These are phyloP conservation scores for Fraxinus baroniana DNA, from an alignment of 305 asterid genomes.

Conservation along the genomic window DNA sequence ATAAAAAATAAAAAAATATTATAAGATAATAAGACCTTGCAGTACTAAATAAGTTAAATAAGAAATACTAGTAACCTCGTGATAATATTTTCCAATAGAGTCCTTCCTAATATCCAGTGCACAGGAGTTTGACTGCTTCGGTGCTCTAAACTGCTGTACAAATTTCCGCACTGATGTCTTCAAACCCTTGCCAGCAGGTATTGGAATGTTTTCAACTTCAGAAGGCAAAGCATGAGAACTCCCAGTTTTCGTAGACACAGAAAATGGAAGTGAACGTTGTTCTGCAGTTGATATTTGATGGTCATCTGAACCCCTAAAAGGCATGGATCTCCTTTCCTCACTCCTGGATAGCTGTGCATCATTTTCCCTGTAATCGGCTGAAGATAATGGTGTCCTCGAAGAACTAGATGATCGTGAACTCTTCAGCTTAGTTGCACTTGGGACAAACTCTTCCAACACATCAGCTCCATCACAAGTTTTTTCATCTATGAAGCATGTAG, in stretches of 20 bases:
- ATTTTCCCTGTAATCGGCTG: constrained; percentile 26
- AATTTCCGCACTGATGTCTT: constrained; percentile 50
- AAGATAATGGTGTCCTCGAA: constrained; percentile 25
- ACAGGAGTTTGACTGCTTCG: constrained; percentile 42
- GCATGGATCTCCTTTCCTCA: constrained; percentile 30
- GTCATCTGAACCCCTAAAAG: constrained; percentile 32
- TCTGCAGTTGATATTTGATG: constrained; percentile 33
- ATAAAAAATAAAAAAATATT: neutral
- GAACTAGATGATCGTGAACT: constrained; percentile 28
- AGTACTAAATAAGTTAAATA: constrained; percentile 2
- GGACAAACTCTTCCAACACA: constrained; percentile 27
- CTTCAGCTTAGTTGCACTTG: constrained; percentile 24
- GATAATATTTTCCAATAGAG: constrained; percentile 29
- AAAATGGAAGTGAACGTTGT: constrained; percentile 22
- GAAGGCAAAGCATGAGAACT: constrained; percentile 29
- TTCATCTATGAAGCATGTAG: constrained; percentile 26
- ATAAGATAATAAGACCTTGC: constrained; percentile 2
- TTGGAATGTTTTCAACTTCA: constrained; percentile 36
- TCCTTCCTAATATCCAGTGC: constrained; percentile 33
- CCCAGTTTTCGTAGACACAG: constrained; percentile 20
- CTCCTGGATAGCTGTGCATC: constrained; percentile 22
- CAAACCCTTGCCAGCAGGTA: constrained; percentile 38
- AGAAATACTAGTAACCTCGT: constrained; percentile 34
- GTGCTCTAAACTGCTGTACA: constrained; percentile 47
- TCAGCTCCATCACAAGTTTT: constrained; percentile 32